Evolutionary conservation across 805 yeast genomes (phyloP).

Genomic region (Cyberlindnera saturnus): DNA sequence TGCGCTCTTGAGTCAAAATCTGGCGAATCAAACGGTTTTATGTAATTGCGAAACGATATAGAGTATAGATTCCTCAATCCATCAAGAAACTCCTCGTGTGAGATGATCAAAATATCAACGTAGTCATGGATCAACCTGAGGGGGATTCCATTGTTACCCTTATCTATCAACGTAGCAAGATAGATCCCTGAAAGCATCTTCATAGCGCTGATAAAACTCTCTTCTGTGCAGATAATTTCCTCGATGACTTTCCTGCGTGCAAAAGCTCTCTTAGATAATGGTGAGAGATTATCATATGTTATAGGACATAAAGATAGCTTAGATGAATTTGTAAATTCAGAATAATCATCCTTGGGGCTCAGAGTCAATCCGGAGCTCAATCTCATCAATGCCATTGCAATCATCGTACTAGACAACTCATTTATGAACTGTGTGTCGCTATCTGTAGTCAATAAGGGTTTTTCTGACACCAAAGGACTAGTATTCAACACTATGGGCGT

Average conservation of each 20-base stretch:
- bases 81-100: slow-evolving; percentile 28
- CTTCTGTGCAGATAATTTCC: slow-evolving; percentile 46
- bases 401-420: background rate
- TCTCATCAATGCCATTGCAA: background rate
- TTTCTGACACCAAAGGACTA: too few species aligned
- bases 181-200: slow-evolving; percentile 38
- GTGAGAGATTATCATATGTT: slow-evolving; percentile 11
- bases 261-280: slow-evolving; percentile 11
- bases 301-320: slow-evolving; percentile 14
- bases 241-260: slow-evolving; percentile 29
- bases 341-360: background rate
- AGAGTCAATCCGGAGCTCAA: background rate
- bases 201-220: slow-evolving; percentile 39
- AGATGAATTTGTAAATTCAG: slow-evolving; percentile 14
- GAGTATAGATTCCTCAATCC: slow-evolving; percentile 19
- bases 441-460: background rate
- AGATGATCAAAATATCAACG: slow-evolving; percentile 25
- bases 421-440: background rate
- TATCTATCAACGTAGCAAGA: slow-evolving; percentile 31
- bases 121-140: slow-evolving; percentile 26
- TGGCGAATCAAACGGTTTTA: background rate
- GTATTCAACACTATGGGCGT: too few species aligned
- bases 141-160: slow-evolving; percentile 29
- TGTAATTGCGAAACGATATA: background rate
- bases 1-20: background rate